phyloP scores from a whole-genome alignment of 2,329 filamentous ascomycete genomes.

The Aspergillus brasiliensis region DNA sequence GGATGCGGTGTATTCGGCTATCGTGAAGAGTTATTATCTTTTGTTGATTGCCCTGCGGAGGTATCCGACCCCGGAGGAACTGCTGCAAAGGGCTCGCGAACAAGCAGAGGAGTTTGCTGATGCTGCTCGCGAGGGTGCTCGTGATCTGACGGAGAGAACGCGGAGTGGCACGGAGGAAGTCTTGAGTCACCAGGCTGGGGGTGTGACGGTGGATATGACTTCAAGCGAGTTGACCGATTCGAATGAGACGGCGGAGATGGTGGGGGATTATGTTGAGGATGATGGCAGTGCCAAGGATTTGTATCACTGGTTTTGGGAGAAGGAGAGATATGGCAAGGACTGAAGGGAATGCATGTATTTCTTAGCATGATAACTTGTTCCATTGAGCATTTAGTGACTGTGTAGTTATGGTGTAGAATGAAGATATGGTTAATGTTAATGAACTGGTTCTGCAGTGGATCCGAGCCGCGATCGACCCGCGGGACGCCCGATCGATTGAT shows the following conservation, averaged over 20 bases:
- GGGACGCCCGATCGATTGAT: not conserved
- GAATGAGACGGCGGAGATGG: conserved; percentile 49
- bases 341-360: too few species aligned
- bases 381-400: not conserved
- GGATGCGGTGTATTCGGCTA: conserved; percentile 70
- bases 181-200: conserved; percentile 25
- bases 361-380: too few species aligned
- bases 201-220: conserved; percentile 34
- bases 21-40: conserved; percentile 72
- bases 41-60: conserved; percentile 53
- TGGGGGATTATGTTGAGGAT: conserved; percentile 50
- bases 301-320: conserved; percentile 47
- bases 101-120: conserved; percentile 46
- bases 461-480: conserved; percentile 1
- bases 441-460: not conserved
- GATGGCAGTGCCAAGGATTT: conserved; percentile 42
- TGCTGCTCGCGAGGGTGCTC: conserved; percentile 42
- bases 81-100: conserved; percentile 42
- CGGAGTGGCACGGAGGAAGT: conserved; percentile 30
- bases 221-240: conserved; percentile 29
- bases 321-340: conserved; percentile 24
- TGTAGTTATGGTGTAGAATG: not conserved
- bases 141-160: conserved; percentile 35
- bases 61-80: conserved; percentile 47
- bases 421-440: not conserved